phyloP scores from a whole-genome alignment of 306 rosid genomes.

The Cajanus cajan region DNA sequence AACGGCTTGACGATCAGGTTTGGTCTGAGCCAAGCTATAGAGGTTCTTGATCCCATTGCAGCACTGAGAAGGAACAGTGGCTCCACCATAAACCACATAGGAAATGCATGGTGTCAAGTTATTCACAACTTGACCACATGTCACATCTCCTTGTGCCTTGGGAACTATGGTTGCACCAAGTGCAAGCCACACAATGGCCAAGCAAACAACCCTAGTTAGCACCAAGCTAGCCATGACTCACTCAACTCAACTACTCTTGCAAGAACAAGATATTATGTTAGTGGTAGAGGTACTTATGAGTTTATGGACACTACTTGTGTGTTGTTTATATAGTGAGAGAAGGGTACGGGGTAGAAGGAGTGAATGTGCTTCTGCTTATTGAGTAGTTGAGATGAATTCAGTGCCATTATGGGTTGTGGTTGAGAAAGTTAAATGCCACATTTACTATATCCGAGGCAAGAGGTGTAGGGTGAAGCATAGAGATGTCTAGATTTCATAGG shows the following conservation, averaged over 20 bases:
- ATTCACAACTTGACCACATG: slow-evolving; percentile 43
- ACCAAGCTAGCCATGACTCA: slow-evolving; percentile 27
- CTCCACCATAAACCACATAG: slow-evolving; percentile 32
- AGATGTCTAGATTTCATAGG: background rate
- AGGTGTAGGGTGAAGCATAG: background rate
- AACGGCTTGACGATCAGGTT: slow-evolving; percentile 48
- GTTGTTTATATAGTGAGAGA: slow-evolving; percentile 16
- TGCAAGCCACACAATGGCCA: slow-evolving; percentile 31
- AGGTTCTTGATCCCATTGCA: slow-evolving; percentile 50
- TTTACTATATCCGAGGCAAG: background rate
- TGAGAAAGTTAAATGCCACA: slow-evolving; percentile 30
- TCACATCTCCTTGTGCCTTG: slow-evolving; percentile 19
- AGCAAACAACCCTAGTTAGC: slow-evolving; percentile 12
- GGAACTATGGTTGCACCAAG: slow-evolving; percentile 10
- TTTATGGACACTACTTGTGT: background rate
- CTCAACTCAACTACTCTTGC: background rate
- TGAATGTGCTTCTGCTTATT: background rate
- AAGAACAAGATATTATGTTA: background rate
- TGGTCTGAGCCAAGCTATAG: slow-evolving; percentile 41
- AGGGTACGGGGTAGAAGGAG: background rate
- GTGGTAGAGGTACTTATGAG: background rate
- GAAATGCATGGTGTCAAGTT: slow-evolving; percentile 37
- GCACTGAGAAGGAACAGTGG: slow-evolving; percentile 14
- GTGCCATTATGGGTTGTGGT: slow-evolving; percentile 31
- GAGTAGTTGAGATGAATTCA: slow-evolving; percentile 40